Evolutionary conservation across 129 eudicot species (phyloP).

Genomic region (Lactuca saligna): DNA sequence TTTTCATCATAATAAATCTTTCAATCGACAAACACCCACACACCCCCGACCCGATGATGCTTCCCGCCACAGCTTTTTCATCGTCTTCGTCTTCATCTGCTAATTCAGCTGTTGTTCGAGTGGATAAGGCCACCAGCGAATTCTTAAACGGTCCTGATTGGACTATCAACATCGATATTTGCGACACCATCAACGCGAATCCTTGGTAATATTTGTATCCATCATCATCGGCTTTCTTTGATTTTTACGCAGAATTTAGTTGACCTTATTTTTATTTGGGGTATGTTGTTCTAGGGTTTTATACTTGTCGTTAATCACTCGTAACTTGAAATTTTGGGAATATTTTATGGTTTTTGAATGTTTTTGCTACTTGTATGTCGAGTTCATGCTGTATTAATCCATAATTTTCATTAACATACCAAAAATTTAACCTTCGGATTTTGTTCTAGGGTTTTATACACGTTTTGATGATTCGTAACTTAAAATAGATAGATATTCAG

Average conservation of each 20-base stretch:
- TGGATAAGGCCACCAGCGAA: constrained; percentile 94
- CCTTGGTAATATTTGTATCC: constrained; percentile 38
- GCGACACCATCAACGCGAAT: constrained; percentile 72
- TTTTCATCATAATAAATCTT: not conserved
- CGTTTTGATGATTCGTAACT: not conserved
- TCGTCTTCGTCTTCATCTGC: constrained; percentile 57
- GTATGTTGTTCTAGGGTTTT: constrained; percentile 32
- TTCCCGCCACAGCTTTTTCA: constrained; percentile 50
- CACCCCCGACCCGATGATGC: constrained; percentile 39
- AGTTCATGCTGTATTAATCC: constrained; percentile 13
- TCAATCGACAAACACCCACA: not conserved
- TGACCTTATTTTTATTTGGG: constrained; percentile 22
- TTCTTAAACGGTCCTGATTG: constrained; percentile 89
- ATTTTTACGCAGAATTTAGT: not conserved
- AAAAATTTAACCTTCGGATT: constrained; percentile 6
- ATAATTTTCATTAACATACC: not conserved
- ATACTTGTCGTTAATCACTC: constrained; percentile 8
- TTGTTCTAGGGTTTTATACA: constrained; percentile 27
- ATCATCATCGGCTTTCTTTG: not conserved
- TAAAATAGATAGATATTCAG: constrained; percentile 1
- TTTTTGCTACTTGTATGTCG: constrained; percentile 1
- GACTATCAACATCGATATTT: constrained; percentile 82
- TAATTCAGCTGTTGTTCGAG: constrained; percentile 63
- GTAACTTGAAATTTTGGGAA: not conserved
- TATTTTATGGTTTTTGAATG: not conserved